These are phyloP conservation scores for Thalassiosira hispida DNA, from an alignment of 352 stramenopile genomes.

Conservation along the genomic window DNA sequence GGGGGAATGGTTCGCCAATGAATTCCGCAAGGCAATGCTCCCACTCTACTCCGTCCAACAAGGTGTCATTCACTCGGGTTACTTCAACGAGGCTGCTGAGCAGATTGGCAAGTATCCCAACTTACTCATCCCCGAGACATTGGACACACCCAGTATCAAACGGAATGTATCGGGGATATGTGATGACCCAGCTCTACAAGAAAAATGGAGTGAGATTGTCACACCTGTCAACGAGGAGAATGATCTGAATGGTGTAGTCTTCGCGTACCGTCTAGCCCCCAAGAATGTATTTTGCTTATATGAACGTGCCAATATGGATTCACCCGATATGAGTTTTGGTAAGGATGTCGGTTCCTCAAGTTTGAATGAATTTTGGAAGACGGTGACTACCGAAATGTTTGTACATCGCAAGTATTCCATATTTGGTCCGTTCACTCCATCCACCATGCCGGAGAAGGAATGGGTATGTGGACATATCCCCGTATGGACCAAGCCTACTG, in stretches of 20 bases:
- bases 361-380: slow-evolving; percentile 26
- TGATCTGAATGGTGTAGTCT: slow-evolving; percentile 52
- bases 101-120: slow-evolving; percentile 36
- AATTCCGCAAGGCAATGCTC: slow-evolving; percentile 60
- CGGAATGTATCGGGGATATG: slow-evolving; percentile 72
- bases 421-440: slow-evolving; percentile 16
- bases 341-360: slow-evolving; percentile 27
- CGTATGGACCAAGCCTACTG: slow-evolving; percentile 13
- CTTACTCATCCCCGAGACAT: background rate
- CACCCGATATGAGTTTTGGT: slow-evolving; percentile 19
- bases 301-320: slow-evolving; percentile 26
- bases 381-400: slow-evolving; percentile 19
- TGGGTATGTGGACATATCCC: slow-evolving; percentile 25
- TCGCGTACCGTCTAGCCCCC: slow-evolving; percentile 60
- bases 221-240: slow-evolving; percentile 52
- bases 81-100: slow-evolving; percentile 57
- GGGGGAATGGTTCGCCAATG: slow-evolving; percentile 55
- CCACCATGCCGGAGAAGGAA: slow-evolving; percentile 8
- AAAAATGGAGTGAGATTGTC: slow-evolving; percentile 57
- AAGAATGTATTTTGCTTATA: slow-evolving; percentile 52
- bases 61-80: slow-evolving; percentile 49
- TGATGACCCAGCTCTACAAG: slow-evolving; percentile 49
- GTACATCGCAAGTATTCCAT: slow-evolving; percentile 19
- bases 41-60: slow-evolving; percentile 67
- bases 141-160: slow-evolving; percentile 9